phyloP scores from a whole-genome alignment of 78 protist genomes.

The Dictyostelium discoideum region DNA sequence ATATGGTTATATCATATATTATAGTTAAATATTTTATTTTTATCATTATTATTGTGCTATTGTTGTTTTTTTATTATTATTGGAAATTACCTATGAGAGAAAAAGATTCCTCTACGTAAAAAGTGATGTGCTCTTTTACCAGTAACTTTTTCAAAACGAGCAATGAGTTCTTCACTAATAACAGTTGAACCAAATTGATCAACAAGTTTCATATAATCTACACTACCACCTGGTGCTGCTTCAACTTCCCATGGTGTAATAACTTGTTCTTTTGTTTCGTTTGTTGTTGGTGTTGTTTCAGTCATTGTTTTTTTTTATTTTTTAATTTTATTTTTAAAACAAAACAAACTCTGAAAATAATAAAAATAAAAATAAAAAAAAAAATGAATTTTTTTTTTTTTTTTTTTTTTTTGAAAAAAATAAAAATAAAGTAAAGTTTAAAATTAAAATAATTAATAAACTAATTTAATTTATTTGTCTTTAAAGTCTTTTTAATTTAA shows the following conservation, averaged over 20 bases:
- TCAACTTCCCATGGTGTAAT: constrained; percentile 76
- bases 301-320: background rate
- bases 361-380: no score
- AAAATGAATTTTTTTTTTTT: background rate
- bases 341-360: background rate
- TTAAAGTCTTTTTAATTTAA: no score
- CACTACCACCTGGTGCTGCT: constrained; percentile 64
- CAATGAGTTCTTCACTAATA: constrained; percentile 83
- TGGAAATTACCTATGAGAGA: constrained; percentile 89
- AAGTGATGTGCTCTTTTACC: constrained; percentile 90
- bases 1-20: no score
- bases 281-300: background rate
- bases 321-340: no score
- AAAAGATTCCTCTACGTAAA: constrained; percentile 92
- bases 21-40: no score
- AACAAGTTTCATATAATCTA: constrained; percentile 95
- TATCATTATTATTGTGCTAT: no score
- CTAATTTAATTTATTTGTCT: no score
- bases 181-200: constrained; percentile 86
- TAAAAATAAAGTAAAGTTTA: no score
- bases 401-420: no score
- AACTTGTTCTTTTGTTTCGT: constrained; percentile 24
- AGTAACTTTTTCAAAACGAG: constrained; percentile 90
- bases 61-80: no score
- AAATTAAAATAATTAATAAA: no score